Evolutionary conservation across 345 rosid species (phyloP).

Genomic region (Cardamine occulta): DNA sequence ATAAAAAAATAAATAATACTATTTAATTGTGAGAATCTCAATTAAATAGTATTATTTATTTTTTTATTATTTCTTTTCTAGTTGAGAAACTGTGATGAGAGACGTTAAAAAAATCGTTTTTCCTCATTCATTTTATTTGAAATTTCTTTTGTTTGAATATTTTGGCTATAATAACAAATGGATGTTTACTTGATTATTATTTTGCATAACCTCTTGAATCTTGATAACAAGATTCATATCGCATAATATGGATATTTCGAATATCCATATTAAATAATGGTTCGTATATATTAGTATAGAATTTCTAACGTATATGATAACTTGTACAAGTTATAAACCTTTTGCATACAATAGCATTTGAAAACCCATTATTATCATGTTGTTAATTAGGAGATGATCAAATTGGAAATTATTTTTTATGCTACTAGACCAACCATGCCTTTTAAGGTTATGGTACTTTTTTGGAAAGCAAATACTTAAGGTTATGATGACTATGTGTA

Average conservation of each 20-base stretch:
- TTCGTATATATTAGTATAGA: neutral
- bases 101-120: neutral
- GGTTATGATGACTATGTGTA: neutral
- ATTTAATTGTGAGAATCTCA: too few relatives aligned
- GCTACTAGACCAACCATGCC: constrained; percentile 32
- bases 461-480: neutral
- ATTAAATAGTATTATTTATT: too few relatives aligned
- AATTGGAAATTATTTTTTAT: neutral
- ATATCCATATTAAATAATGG: neutral
- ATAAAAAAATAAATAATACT: too few relatives aligned
- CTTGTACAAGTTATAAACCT: neutral
- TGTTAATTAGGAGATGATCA: constrained; percentile 11
- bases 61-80: too few relatives aligned
- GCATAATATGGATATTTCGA: too few relatives aligned
- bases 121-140: neutral
- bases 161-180: neutral
- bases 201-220: neutral
- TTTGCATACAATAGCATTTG: neutral
- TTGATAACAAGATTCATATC: constrained; percentile 5
- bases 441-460: constrained; percentile 10
- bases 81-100: too few relatives aligned
- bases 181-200: neutral
- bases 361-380: neutral
- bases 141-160: neutral
- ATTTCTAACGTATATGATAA: neutral